Base-by-base conservation (phyloP, 164 flowering plant genomes). In the Cinnamomum chago region DNA sequence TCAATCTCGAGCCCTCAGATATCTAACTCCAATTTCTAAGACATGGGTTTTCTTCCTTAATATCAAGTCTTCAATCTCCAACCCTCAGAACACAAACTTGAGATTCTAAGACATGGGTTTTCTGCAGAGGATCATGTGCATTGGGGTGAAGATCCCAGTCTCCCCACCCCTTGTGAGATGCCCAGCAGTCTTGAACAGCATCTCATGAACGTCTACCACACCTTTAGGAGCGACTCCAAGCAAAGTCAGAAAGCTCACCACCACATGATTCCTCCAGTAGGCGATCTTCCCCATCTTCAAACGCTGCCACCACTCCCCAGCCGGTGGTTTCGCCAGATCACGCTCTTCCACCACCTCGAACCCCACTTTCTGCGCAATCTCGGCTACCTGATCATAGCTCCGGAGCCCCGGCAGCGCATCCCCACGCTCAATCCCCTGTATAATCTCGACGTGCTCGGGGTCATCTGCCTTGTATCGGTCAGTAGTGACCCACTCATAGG, bases 401-500 rank as follows among this genome's bases (percentile, higher is more conserved):
- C 96, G 77, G 70, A 94, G 78, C 47, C 98, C 98, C 0, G 98
- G 98, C 80, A 94, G 73, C 4, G 98, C 98, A 72, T 92, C 92
- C 0, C 98, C 97, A 40, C 96, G 78, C 81, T 90, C 98, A 58
- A 94, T 94, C 73, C 96, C 98, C 62, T 90, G 96, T 17, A 92
- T 86, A 30, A 88, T 71, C 76, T 94, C 95, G 65, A 89, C 87
- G 76, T 94, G 98, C 66, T 91, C 95, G 14, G 87, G 23, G 66
- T 94, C 75, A 0, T 81, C 86, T 0, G 78, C 78, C 22, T 50
- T 62, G 84, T 69, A 94, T 68, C 81, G 76, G 14, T 85, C 93
- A 0, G 97, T 92, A 0, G 98, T 92, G 2, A 92, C 98, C 97
- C 97, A 94, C 70, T 94, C 98, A 75, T 91, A 92, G 2, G 97